Evolutionary conservation across 805 yeast genomes (phyloP), one percentile per base, ranked within the genome.

Genomic region (Yarrowia porcina): DNA sequence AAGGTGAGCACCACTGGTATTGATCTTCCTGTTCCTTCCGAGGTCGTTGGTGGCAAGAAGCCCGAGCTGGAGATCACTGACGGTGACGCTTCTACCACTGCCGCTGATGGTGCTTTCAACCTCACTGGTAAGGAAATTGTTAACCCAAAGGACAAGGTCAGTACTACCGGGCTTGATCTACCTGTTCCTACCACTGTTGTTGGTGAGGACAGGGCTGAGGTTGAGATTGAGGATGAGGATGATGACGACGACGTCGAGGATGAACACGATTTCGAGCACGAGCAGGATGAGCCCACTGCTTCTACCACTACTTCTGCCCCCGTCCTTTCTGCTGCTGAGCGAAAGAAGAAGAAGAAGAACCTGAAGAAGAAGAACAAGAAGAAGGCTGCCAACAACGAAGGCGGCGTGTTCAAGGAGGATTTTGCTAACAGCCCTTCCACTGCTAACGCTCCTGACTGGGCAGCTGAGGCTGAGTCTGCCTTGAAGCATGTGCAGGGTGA

Each of bases 391-490:
- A 52, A 52, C 49, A 36, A 36, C 18, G 59, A 52, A 44, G 61
- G 47, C 6, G 61, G 61, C 20, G 38, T 39, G 39, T 56, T 56
- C 38, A 56, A 39, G 49, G 61, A 56, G 49, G 61, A 56, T 41
- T 56, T 56, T 30, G 47, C 61, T 11, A 56, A 56, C 39, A 41
- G 49, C 20, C 47, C 47, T 11, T 56, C 61, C 28, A 41, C 61
- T n/a, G 49, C 47, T 21, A 32, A 56, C 17, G 35, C 61, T 13
- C 61, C 47, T 20, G 61, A 56, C 17, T 56, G 61, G 61, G 61
- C 61, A 28, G 49, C 61, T 21, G 61, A 56, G 49, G 61, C 61
- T 17, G 61, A 56, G 49, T 56, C 61, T 18, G 61, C 61, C n/a
- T 12, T 56, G 21, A 41, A 56, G 49, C 61, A 56, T 36, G 49